Conservation (phyloP, 192 early-diverging fungal genomes). For the Backusella morwellensis region DNA sequence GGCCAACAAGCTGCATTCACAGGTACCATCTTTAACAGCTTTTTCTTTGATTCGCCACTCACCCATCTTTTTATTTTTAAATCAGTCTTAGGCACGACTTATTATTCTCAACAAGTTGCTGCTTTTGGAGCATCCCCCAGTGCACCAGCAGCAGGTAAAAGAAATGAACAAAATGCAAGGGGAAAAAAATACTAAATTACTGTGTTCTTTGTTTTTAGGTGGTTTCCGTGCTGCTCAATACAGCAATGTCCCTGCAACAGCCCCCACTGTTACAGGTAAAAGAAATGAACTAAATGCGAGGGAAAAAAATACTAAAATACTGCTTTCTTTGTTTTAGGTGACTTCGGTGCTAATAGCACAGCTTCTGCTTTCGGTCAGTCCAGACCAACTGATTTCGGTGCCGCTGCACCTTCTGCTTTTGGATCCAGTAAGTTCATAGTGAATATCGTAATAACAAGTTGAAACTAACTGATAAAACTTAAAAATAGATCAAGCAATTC, state of each 20-base stretch:
- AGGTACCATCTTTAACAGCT: background rate
- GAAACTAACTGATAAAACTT: background rate
- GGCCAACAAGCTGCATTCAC: conserved; percentile 13
- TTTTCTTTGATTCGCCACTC: background rate
- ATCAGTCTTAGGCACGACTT: conserved; percentile 5
- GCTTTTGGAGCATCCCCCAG: too few species aligned
- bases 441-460: too few species aligned
- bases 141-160: too few species aligned
- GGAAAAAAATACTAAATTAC: too few species aligned
- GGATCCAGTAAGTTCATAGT: background rate
- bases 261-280: conserved; percentile 22
- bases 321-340: background rate
- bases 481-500: conserved; percentile 26
- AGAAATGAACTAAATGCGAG: background rate
- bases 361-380: conserved; percentile 21
- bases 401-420: conserved; percentile 25
- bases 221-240: too few species aligned
- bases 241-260: too few species aligned
- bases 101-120: too few species aligned
- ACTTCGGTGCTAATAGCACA: background rate
- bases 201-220: too few species aligned
- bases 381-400: conserved; percentile 38
- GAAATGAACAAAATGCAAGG: too few species aligned
- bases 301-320: too few species aligned
- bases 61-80: background rate